phyloP scores from a whole-genome alignment of 768 basidiomycete genomes.

The Boletus barrowsii region DNA sequence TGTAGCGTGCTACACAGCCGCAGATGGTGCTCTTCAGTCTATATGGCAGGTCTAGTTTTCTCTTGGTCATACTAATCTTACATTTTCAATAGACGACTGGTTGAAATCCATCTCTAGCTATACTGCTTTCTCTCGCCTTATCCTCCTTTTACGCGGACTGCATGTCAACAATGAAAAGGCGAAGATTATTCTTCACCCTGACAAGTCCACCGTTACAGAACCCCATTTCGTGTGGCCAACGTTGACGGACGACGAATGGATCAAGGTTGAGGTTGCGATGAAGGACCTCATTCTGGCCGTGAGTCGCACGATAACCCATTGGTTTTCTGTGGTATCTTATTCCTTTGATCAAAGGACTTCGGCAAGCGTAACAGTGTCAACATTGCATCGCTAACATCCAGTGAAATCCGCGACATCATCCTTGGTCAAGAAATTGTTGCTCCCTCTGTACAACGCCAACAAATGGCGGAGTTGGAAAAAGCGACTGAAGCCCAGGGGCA shows the following conservation, averaged over 20 bases:
- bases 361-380: slow-evolving; percentile 99
- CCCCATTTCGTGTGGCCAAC: slow-evolving; percentile 98
- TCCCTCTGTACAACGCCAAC: slow-evolving; percentile 93
- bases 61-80: slow-evolving; percentile 4
- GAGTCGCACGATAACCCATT: slow-evolving; percentile 22
- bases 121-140: slow-evolving; percentile 97
- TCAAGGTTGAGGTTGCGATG: slow-evolving; percentile 98
- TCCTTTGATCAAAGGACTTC: slow-evolving; percentile 63
- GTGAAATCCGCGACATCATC: slow-evolving; percentile 97
- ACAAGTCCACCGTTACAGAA: slow-evolving; percentile 95
- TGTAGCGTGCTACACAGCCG: slow-evolving; percentile 89
- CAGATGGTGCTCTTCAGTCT: slow-evolving; percentile 99
- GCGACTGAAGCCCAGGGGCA: slow-evolving; percentile 91
- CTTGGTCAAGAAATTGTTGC: slow-evolving; percentile 98
- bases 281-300: slow-evolving; percentile 94
- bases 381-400: slow-evolving; percentile 93
- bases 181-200: slow-evolving; percentile 95
- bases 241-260: slow-evolving; percentile 92
- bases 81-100: slow-evolving; percentile 76
- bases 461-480: slow-evolving; percentile 99
- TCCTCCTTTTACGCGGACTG: slow-evolving; percentile 92
- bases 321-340: slow-evolving; percentile 12
- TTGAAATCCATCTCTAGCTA: slow-evolving; percentile 98
- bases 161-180: slow-evolving; percentile 99
- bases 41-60: slow-evolving; percentile 54